Conservation (phyloP, 2,329 filamentous ascomycete species). For the Escovopsis sp. region DNA sequence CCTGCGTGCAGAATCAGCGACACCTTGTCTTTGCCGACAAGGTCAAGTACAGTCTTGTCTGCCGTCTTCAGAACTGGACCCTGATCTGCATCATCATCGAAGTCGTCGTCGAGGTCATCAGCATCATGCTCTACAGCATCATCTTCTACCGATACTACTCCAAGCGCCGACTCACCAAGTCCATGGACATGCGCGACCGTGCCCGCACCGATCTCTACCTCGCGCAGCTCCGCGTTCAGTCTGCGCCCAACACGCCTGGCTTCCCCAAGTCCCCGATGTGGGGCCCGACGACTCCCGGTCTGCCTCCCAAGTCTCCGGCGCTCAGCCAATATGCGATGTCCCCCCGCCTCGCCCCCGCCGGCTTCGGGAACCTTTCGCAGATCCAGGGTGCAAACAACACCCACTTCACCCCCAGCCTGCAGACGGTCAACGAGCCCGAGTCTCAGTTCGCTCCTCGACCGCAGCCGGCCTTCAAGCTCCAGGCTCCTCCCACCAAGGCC, state of each 20-base stretch:
- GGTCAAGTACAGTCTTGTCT: slow-evolving; percentile 79
- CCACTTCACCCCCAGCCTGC: slow-evolving; percentile 37
- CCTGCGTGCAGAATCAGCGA: slow-evolving; percentile 81
- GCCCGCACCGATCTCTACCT: slow-evolving; percentile 93
- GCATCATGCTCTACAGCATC: slow-evolving; percentile 81
- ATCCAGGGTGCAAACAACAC: slow-evolving; percentile 22
- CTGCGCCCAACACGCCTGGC: slow-evolving; percentile 86
- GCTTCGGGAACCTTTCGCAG: slow-evolving; percentile 35
- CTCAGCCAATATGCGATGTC: slow-evolving; percentile 36
- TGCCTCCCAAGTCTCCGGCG: slow-evolving; percentile 24
- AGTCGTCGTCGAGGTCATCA: slow-evolving; percentile 79
- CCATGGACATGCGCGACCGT: slow-evolving; percentile 89
- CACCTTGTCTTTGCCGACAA: slow-evolving; percentile 62
- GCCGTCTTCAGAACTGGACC: slow-evolving; percentile 85
- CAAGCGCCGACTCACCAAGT: slow-evolving; percentile 88
- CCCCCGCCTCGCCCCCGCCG: slow-evolving; percentile 43
- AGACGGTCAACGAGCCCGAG: slow-evolving; percentile 40
- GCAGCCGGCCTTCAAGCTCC: slow-evolving; percentile 62
- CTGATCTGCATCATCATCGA: slow-evolving; percentile 96
- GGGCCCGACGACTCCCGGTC: slow-evolving; percentile 42
- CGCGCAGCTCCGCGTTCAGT: slow-evolving; percentile 68
- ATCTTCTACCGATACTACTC: slow-evolving; percentile 97
- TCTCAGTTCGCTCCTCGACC: slow-evolving; percentile 41
- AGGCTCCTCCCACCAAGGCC: slow-evolving; percentile 67
- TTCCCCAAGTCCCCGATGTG: slow-evolving; percentile 46